Conservation (phyloP, 2,329 filamentous ascomycete species). For the Ophiostoma ulmi region DNA sequence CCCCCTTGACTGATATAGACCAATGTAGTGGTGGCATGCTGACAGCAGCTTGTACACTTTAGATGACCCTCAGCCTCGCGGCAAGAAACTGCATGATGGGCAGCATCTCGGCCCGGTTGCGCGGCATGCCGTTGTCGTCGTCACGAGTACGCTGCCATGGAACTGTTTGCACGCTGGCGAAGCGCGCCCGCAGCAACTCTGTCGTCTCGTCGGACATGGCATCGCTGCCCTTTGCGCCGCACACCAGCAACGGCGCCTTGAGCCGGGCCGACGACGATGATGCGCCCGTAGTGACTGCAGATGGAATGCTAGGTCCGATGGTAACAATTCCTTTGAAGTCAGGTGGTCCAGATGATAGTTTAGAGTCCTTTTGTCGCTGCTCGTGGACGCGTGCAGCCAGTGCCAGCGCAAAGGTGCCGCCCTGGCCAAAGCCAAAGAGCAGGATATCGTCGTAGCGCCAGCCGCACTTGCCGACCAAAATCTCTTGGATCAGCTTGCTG, state of each 20-base stretch:
- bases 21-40: background rate
- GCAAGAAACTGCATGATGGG: slow-evolving; percentile 84
- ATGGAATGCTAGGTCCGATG: slow-evolving; percentile 54
- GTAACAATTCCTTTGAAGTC: slow-evolving; percentile 45
- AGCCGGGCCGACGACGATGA: slow-evolving; percentile 46
- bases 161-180: slow-evolving; percentile 61
- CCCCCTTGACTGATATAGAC: background rate
- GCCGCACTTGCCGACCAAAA: slow-evolving; percentile 52
- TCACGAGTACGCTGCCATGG: slow-evolving; percentile 54
- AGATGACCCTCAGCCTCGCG: slow-evolving; percentile 47
- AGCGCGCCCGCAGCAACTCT: slow-evolving; percentile 59
- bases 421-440: slow-evolving; percentile 63
- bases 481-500: slow-evolving; percentile 46
- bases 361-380: background rate
- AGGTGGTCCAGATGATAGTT: slow-evolving; percentile 19
- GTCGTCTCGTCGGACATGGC: slow-evolving; percentile 54
- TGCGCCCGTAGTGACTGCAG: slow-evolving; percentile 40
- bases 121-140: slow-evolving; percentile 73
- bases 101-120: slow-evolving; percentile 74
- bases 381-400: slow-evolving; percentile 39
- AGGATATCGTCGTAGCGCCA: slow-evolving; percentile 57
- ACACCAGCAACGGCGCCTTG: slow-evolving; percentile 59
- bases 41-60: background rate
- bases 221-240: slow-evolving; percentile 48
- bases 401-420: slow-evolving; percentile 57